Percentiles rank a stretch among this genome's conserved stretches.
phyloP scores from a whole-genome alignment of 208 protist genomes.

The Borovskyia barvae region DNA sequence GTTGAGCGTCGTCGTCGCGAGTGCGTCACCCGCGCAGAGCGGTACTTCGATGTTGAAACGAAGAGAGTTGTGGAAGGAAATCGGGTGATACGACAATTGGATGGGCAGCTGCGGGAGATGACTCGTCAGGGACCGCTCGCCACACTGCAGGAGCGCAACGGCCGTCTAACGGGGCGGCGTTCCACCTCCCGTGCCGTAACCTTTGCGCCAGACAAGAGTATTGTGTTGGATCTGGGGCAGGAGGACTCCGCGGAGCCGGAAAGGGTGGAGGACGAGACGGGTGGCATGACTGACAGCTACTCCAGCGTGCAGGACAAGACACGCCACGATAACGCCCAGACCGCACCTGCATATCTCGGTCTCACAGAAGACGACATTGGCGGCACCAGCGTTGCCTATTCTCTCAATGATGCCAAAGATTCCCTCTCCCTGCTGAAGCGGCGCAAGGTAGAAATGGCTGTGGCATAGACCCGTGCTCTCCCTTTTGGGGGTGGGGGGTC shows the following conservation, averaged over 20 bases:
- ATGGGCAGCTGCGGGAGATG: constrained; percentile 51
- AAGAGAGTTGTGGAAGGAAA: constrained; percentile 43
- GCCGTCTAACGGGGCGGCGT: background rate
- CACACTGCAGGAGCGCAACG: constrained; percentile 18
- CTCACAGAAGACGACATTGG: constrained; percentile 42
- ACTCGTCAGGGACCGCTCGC: constrained; percentile 23
- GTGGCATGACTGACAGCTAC: constrained; percentile 29
- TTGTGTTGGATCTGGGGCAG: constrained; percentile 41
- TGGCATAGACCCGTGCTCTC: background rate
- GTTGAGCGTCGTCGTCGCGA: constrained; percentile 44
- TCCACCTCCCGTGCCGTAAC: constrained; percentile 46
- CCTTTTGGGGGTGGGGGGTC: no score
- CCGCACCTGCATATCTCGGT: constrained; percentile 16
- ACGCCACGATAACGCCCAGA: constrained; percentile 3
- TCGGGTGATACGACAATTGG: constrained; percentile 32
- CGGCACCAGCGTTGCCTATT: constrained; percentile 49
- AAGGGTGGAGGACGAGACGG: background rate
- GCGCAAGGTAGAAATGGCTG: constrained; percentile 24
- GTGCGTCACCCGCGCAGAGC: constrained; percentile 41
- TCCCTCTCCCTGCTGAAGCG: constrained; percentile 27
- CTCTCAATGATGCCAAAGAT: constrained; percentile 39
- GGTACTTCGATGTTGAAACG: constrained; percentile 65
- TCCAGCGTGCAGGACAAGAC: constrained; percentile 3
- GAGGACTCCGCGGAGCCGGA: constrained; percentile 19
- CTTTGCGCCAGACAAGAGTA: constrained; percentile 55